Percentiles rank a stretch among this genome's conserved stretches.
Evolutionary conservation across 306 rosid species (phyloP).

Genomic region (Dryas drummondii): DNA sequence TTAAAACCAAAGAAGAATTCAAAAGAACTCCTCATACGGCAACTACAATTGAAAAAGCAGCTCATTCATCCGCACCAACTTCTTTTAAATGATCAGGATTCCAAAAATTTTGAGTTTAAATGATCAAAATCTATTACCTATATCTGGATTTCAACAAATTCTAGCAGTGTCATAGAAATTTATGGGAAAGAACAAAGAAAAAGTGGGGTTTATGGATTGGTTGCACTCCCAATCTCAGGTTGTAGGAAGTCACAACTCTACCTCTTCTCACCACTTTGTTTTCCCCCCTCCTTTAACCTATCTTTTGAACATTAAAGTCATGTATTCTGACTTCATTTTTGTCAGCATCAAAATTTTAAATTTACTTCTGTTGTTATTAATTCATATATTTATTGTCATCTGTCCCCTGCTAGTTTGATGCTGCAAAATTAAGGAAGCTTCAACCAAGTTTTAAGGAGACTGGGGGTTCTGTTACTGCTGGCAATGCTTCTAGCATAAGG

Average conservation of each 20-base stretch:
- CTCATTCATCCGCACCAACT: too few relatives aligned
- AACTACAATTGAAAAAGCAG: too few relatives aligned
- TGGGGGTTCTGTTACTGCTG: conserved; percentile 90
- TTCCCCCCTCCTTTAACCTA: background rate
- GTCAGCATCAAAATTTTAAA: background rate
- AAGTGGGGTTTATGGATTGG: background rate
- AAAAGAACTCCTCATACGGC: too few relatives aligned
- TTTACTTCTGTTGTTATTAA: background rate
- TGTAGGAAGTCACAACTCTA: background rate
- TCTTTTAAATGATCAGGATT: background rate
- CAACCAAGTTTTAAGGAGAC: conserved; percentile 77
- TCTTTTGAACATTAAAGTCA: background rate
- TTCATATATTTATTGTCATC: conserved; percentile 20
- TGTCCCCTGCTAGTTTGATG: conserved; percentile 66
- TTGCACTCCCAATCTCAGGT: background rate
- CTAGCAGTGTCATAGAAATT: background rate
- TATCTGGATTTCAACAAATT: conserved; percentile 1
- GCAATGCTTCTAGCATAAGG: conserved; percentile 92
- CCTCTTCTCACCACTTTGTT: background rate
- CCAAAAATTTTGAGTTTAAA: background rate
- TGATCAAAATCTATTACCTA: background rate
- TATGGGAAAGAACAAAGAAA: background rate
- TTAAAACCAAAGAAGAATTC: background rate
- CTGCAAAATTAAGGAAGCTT: conserved; percentile 72
- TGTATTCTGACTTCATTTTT: background rate